Percentiles rank a stretch among this genome's conserved stretches.
Evolutionary conservation across 2,329 filamentous ascomycete genomes (phyloP).

Genomic region (Cladosporium sp.): DNA sequence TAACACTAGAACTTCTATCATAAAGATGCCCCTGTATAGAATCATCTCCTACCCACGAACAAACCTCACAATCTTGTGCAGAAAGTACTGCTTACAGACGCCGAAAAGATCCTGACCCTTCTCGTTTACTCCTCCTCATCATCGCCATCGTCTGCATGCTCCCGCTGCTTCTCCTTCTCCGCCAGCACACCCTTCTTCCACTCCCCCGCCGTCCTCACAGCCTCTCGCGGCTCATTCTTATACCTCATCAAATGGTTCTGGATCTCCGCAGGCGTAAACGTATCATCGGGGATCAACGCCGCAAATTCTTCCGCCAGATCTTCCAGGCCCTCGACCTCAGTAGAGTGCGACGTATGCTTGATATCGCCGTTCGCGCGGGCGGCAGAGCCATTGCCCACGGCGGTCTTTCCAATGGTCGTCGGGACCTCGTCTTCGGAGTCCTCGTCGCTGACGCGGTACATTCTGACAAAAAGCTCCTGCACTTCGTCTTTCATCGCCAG

Average conservation of each 20-base stretch:
- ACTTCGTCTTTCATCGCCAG: constrained; percentile 44
- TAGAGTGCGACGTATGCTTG: constrained; percentile 16
- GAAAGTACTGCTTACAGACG: too few species aligned
- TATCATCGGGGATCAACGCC: constrained; percentile 45
- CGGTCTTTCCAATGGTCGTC: neutral
- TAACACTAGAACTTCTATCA: neutral
- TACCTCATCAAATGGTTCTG: constrained; percentile 54
- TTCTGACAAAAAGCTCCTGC: constrained; percentile 44
- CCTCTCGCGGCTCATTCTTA: constrained; percentile 50
- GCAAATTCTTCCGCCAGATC: constrained; percentile 49
- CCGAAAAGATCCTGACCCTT: too few species aligned
- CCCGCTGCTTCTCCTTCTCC: constrained; percentile 29
- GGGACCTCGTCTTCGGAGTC: neutral
- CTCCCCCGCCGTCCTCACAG: constrained; percentile 44
- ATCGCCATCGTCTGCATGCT: constrained; percentile 2
- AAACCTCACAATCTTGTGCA: neutral
- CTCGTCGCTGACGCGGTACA: constrained; percentile 35
- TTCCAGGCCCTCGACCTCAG: constrained; percentile 35
- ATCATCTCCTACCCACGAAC: too few species aligned
- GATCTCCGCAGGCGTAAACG: constrained; percentile 54
- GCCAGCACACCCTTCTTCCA: constrained; percentile 43
- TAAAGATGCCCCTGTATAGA: neutral
- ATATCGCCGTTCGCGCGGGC: neutral
- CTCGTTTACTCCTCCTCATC: neutral
- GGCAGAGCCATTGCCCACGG: neutral